Evolutionary conservation across 345 rosid species (phyloP).

Genomic region (Brassica carinata): DNA sequence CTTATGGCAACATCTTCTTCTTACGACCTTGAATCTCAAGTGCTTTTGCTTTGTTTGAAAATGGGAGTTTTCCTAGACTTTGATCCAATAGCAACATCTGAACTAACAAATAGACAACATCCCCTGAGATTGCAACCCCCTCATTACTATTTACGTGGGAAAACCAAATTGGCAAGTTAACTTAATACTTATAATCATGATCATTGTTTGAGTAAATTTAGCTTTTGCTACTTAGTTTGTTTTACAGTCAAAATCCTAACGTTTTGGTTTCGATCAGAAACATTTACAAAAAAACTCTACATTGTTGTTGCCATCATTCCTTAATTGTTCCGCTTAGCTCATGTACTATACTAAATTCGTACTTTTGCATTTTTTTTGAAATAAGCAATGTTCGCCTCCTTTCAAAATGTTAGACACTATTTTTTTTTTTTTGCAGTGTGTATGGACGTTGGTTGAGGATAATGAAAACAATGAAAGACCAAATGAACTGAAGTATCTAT

Average conservation of each 20-base stretch:
- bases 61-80: neutral
- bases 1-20: neutral
- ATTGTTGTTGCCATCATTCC: neutral
- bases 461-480: neutral
- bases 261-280: neutral
- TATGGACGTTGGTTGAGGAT: neutral
- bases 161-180: neutral
- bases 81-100: neutral
- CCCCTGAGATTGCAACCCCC: neutral
- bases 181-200: neutral
- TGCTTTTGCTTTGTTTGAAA: neutral
- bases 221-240: neutral
- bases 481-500: neutral
- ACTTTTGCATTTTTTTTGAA: neutral
- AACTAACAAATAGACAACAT: neutral
- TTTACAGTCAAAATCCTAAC: neutral
- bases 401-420: neutral
- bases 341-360: neutral
- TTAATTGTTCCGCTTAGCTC: neutral
- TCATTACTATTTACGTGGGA: neutral
- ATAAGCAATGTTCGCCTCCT: neutral
- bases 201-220: neutral
- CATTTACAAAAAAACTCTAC: neutral
- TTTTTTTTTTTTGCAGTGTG: neutral
- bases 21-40: neutral